Evolutionary conservation across 768 basidiomycete genomes (phyloP), one percentile per base, ranked within the genome.

Genomic region (Stropharia rugosoannulata): DNA sequence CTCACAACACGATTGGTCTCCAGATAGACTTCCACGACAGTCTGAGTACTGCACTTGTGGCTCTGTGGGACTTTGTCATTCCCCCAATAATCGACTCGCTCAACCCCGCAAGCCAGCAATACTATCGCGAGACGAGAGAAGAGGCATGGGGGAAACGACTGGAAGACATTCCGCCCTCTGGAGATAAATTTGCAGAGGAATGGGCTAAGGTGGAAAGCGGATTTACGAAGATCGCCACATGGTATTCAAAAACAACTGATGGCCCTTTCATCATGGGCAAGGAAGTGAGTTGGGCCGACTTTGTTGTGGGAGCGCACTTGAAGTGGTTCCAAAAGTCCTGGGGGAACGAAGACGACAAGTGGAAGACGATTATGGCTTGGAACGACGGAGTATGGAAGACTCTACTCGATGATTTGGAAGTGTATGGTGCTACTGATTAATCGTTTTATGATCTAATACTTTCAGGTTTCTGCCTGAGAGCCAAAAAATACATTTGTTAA

Each of bases 291-390:
- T 78, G 72, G 62, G 66, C 66, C 1, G 78, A 80, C 57, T 62
- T 78, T 13, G 58, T 66, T 4, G 53, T 74, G n/a, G 74, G 63
- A 80, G 50, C 79, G 79, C 39, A 47, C n/a, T 16, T 54, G 1
- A 16, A 46, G 6, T 58, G 62, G 49, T 45, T 54, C 12, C 53
- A 52, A 13, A 57, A 51, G 2, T 29, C 71, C 1, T 66, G 66
- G 54, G 72, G 73, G 10, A 66, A 68, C 19, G 66, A 73, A 5
- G 73, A 73, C 47, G 49, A 56, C 41, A 68, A 72, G 58, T 79
- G 75, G 76, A 66, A 64, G 41, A 62, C 66, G 18, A 52, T 78
- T 29, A 56, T 51, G 48, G 53, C 41, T 8, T 73, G 68, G 71
- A 56, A 74, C 25, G 66, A 61, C 4, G 75, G 74, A 4, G 58